Base-by-base conservation (phyloP, 2,329 filamentous ascomycete genomes). In the Fusarium gaditjirri region DNA sequence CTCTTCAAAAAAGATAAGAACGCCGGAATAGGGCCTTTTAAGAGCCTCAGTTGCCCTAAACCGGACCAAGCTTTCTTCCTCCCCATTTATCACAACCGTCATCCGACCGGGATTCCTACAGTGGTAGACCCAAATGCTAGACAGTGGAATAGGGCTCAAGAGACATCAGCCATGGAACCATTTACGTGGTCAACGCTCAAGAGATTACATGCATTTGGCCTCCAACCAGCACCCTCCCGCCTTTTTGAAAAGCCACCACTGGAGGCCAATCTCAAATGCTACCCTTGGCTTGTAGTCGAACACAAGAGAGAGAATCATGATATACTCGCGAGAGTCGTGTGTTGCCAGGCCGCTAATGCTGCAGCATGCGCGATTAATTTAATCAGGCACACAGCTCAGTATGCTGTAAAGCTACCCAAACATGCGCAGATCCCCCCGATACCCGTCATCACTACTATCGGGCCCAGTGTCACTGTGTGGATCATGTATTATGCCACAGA, bases 201-300 rank as follows among this genome's bases (percentile, higher is more conserved):
- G 16, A 27, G 52, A 4, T 46, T 75, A 16, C 21, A 31, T 16
- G 5, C 3, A n/a, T 55, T 60, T 27, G 66, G 65, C 16, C 42
- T 74, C 6, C 53, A 42, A 6, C 61, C 72, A 7, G 47, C 61
- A 5, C 61, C 72, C 3, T 60, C 46, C 16, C 44, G 29, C 11
- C 13, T 72, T 5, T 69, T 70, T 21, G 11, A 65, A 3, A 50
- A 52, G 4, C 25, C 42, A 3, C 55, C 65, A 5, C 29, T 33
- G 13, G 67, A 68, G 31, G 54, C 70, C 5, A 27, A 31, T 8
- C 55, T 75, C 14, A 66, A 60, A 23, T 76, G 71, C 35, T 76
- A 65, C 46, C 71, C 74, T 35, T 74, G 73, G 73, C 69, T 76
- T 9, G 41, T 75, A n/a, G 61, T 73, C 2, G 74, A 76, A 25